Base-by-base conservation (phyloP, 1,139 yeast species). In the Debaryomycetaceae sp. region DNA sequence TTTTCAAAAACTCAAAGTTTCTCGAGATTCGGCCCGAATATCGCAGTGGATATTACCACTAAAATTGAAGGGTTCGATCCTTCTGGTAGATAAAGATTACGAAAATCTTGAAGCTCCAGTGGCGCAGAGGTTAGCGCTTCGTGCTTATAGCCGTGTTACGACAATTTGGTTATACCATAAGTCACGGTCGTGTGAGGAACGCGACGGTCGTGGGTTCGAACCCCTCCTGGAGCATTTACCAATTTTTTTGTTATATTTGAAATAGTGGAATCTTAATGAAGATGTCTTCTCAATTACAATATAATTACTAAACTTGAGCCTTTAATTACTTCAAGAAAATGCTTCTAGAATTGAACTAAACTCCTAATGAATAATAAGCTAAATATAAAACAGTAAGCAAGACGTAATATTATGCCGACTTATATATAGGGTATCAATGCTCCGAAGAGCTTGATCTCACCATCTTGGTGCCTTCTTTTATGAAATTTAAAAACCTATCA, bases 401-500 rank as follows among this genome's bases (percentile, higher is more conserved):
- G 8, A 4, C 31, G 8, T 4, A 11, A 17, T 17, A 17, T 4
- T 17, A 17, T 17, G 20, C 20, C 20, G 20, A 27, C 8, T 27
- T 27, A 7, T 27, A 27, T 27, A 27, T 27, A 27, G 11, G 11
- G 11, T 7, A 8, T 27, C 31, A 27, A 27, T 27, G 31, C 11
- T 11, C 31, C 11, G 31, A 27, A 27, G 31, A 27, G 11, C 31
- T 27, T 11, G 8, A 27, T 27, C 11, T 27, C 31, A 11, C 31
- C 11, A 11, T 27, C 11, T 27, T 44, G 11, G 72, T 64, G 6
- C 78, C 74, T 22, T 58, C 64, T 46, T 70, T 73, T 53, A 95
- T 83, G 59, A 95, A 95, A 17, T 72, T 70, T 49, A 85, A 70
- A 63, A 95, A 91, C 55, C 99, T 73, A 49, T 85, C 84, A 14